These are phyloP conservation scores for Penicillium argentinense DNA, from an alignment of 495 filamentous ascomycete genomes.

Conservation along the genomic window DNA sequence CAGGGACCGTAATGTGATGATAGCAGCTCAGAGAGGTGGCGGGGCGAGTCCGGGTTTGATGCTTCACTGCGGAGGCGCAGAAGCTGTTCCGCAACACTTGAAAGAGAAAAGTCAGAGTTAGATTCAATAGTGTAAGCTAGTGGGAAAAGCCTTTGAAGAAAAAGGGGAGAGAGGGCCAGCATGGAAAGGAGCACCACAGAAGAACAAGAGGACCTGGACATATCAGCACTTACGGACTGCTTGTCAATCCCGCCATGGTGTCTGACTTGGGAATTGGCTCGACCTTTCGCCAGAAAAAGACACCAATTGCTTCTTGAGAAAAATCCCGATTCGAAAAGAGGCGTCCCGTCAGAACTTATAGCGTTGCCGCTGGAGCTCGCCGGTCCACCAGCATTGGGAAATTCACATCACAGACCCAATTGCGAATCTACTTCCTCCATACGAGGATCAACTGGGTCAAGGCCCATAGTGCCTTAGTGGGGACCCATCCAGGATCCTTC, in stretches of 20 bases:
- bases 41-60: conserved; percentile 8
- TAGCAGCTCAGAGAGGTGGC: conserved; percentile 9
- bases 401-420: conserved; percentile 10
- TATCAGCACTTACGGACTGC: conserved; percentile 4
- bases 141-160: too few relatives aligned
- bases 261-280: too few relatives aligned
- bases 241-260: conserved; percentile 11
- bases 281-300: too few relatives aligned
- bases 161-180: neutral
- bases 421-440: conserved; percentile 7
- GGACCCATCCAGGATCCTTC: conserved; percentile 2
- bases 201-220: neutral
- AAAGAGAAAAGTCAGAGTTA: too few relatives aligned
- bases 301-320: neutral
- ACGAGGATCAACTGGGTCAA: conserved; percentile 5
- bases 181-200: neutral
- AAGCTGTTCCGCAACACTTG: conserved; percentile 14
- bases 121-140: too few relatives aligned
- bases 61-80: conserved; percentile 11
- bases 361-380: neutral
- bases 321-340: too few relatives aligned
- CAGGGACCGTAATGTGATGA: conserved; percentile 9
- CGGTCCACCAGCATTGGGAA: neutral
- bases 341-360: neutral
- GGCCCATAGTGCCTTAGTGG: neutral